phyloP scores from a whole-genome alignment of 192 early-diverging fungal genomes.

The Coemansia sp. region DNA sequence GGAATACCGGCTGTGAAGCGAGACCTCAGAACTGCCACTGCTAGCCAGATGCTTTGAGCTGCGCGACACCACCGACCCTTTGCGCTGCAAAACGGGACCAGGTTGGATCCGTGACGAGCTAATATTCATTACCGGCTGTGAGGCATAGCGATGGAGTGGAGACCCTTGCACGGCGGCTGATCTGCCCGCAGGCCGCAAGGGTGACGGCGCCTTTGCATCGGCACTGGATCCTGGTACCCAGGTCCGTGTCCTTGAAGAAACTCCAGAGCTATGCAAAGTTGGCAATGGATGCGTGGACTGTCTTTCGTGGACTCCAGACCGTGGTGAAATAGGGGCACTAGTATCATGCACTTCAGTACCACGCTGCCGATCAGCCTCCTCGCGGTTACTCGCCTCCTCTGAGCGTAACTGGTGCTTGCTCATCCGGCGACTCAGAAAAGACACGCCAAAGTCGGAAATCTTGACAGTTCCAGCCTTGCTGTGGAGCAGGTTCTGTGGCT shows the following conservation, averaged over 20 bases:
- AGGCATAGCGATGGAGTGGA: slow-evolving; percentile 45
- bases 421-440: slow-evolving; percentile 68
- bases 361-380: not conserved
- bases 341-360: not conserved
- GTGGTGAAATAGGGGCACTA: not conserved
- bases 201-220: slow-evolving; percentile 28
- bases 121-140: slow-evolving; percentile 49
- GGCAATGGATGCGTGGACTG: not conserved
- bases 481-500: slow-evolving; percentile 93
- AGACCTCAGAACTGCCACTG: slow-evolving; percentile 11
- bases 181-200: slow-evolving; percentile 33
- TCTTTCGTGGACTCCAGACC: not conserved
- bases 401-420: slow-evolving; percentile 18
- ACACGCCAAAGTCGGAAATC: slow-evolving; percentile 99
- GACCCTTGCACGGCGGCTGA: slow-evolving; percentile 28
- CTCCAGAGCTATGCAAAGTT: not conserved
- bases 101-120: not conserved
- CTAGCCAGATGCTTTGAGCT: slow-evolving; percentile 19
- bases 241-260: not conserved
- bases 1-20: slow-evolving; percentile 15
- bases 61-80: slow-evolving; percentile 39
- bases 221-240: not conserved
- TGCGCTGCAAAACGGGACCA: slow-evolving; percentile 31
- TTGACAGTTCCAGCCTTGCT: slow-evolving; percentile 80
- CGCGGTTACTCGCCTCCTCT: slow-evolving; percentile 6